Percentiles rank a stretch among this genome's conserved stretches.
These are phyloP conservation scores for Cymbopogon flexuosus DNA, from an alignment of 202 grass and related monocot genomes.

Conservation along the genomic window DNA sequence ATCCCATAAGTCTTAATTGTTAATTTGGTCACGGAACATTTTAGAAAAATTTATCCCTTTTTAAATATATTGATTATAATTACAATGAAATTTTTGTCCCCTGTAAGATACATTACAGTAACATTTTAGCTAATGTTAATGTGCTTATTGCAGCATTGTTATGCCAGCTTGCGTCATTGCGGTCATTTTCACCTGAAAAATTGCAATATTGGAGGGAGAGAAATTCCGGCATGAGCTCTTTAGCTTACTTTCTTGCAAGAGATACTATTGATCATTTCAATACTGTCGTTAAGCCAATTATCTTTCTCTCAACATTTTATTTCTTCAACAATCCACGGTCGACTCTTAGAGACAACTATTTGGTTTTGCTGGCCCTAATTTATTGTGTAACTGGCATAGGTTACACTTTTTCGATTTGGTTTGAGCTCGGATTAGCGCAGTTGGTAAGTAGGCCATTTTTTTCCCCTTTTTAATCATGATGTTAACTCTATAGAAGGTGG, in stretches of 20 bases:
- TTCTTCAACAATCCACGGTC: conserved; percentile 81
- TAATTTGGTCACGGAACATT: neutral
- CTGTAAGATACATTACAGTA: neutral
- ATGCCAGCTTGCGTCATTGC: conserved; percentile 64
- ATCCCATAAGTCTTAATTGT: neutral
- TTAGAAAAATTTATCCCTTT: neutral
- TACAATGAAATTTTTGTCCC: neutral
- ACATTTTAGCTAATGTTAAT: conserved; percentile 17
- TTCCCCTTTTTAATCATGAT: conserved; percentile 5
- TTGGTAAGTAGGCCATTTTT: conserved; percentile 42
- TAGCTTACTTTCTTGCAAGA: conserved; percentile 88
- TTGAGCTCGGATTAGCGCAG: conserved; percentile 74
- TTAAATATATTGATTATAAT: neutral
- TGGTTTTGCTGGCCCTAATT: conserved; percentile 60
- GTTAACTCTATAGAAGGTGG: neutral
- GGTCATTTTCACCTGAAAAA: conserved; percentile 76
- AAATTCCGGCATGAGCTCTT: conserved; percentile 75
- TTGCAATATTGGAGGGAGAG: conserved; percentile 76
- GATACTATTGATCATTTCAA: conserved; percentile 85
- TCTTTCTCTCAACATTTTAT: conserved; percentile 79
- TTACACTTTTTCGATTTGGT: conserved; percentile 78
- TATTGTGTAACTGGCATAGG: conserved; percentile 89
- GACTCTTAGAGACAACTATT: conserved; percentile 57
- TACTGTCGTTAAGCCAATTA: conserved; percentile 55
- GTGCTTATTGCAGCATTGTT: conserved; percentile 54